Percentiles rank a stretch among this genome's conserved stretches.
phyloP scores from a whole-genome alignment of 768 basidiomycete species.

The Pulveroboletus sp. region DNA sequence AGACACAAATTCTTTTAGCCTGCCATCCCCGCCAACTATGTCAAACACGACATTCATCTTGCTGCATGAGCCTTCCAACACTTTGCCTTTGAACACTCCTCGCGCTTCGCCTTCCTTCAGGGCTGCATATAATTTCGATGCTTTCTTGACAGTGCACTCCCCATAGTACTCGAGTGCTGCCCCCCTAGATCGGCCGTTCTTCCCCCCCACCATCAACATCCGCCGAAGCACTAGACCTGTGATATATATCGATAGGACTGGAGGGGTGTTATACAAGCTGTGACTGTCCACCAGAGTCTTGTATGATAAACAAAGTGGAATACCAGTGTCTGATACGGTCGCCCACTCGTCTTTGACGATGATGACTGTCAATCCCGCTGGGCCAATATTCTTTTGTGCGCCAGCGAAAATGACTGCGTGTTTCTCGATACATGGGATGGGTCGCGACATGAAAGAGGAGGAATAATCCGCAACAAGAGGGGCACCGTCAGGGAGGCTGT shows the following conservation, averaged over 20 bases:
- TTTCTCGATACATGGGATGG: constrained; percentile 82
- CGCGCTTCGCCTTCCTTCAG: constrained; percentile 67
- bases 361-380: constrained; percentile 87
- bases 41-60: constrained; percentile 97
- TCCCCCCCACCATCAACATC: constrained; percentile 40
- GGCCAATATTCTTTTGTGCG: constrained; percentile 97
- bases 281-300: constrained; percentile 72
- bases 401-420: constrained; percentile 96
- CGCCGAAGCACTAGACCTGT: constrained; percentile 79
- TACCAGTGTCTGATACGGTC: constrained; percentile 60
- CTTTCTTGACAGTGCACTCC: constrained; percentile 66
- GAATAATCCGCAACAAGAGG: constrained; percentile 95
- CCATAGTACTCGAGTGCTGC: constrained; percentile 70
- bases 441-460: constrained; percentile 94
- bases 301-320: constrained; percentile 81
- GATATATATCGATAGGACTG: constrained; percentile 89
- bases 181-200: constrained; percentile 27
- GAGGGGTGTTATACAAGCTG: constrained; percentile 91
- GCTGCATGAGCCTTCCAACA: constrained; percentile 73
- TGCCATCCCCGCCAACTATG: constrained; percentile 68
- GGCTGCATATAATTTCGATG: constrained; percentile 70
- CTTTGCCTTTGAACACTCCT: constrained; percentile 71
- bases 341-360: constrained; percentile 95
- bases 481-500: constrained; percentile 53
- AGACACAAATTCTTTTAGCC: constrained; percentile 70